Conservation (phyloP, 352 stramenopile genomes). For the Pythium folliculosum region DNA sequence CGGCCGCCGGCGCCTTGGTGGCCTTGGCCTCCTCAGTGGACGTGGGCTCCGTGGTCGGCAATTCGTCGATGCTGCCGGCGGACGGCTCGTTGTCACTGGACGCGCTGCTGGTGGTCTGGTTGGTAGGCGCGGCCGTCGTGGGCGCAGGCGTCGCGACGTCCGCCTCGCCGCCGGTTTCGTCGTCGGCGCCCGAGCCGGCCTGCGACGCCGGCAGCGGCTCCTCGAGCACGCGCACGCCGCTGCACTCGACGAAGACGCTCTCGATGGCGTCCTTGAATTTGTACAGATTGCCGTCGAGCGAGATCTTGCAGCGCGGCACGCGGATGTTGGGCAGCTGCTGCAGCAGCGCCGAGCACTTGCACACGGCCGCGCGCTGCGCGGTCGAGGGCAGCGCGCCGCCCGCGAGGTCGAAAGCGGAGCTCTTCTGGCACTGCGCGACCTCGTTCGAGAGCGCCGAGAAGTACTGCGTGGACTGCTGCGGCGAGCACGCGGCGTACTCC, state of each 20-base stretch:
- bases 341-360: conserved; percentile 36
- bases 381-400: conserved; percentile 25
- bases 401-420: conserved; percentile 32
- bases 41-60: not conserved
- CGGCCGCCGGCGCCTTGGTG: conserved; percentile 5
- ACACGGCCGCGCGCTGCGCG: conserved; percentile 31
- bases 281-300: conserved; percentile 30
- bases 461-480: conserved; percentile 19
- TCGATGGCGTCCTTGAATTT: conserved; percentile 34
- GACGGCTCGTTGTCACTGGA: not conserved
- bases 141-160: not conserved
- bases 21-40: not conserved
- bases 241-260: conserved; percentile 34
- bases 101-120: not conserved
- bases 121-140: conserved; percentile 4
- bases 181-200: conserved; percentile 2
- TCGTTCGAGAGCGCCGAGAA: conserved; percentile 29
- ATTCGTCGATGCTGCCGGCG: not conserved
- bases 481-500: conserved; percentile 22
- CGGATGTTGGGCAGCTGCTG: conserved; percentile 30
- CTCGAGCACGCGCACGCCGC: conserved; percentile 13
- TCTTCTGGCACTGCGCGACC: conserved; percentile 26
- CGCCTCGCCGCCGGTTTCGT: conserved; percentile 10
- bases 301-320: conserved; percentile 35
- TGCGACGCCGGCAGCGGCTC: conserved; percentile 21